A percentile compares a stretch with the other conserved stretches of the same genome.
phyloP scores from a whole-genome alignment of 2,329 filamentous ascomycete genomes.

The Cladosporium sp. region DNA sequence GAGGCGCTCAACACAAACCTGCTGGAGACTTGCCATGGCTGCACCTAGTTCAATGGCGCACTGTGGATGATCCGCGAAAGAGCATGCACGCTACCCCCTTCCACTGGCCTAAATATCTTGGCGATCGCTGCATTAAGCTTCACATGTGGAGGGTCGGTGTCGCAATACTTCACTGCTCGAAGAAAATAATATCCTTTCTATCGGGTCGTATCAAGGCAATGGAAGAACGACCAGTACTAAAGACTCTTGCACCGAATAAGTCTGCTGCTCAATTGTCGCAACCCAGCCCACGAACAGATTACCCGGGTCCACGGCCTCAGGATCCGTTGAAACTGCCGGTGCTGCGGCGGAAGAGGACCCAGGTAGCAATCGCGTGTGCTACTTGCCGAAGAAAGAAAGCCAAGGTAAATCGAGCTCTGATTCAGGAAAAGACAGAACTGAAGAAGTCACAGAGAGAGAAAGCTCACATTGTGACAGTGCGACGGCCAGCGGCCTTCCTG shows the following conservation, averaged over 20 bases:
- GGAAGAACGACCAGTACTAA: not conserved
- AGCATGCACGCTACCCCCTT: not conserved
- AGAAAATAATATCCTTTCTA: not conserved
- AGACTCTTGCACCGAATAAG: not conserved
- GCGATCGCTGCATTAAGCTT: not conserved
- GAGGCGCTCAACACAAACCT: not conserved
- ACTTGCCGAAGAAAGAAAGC: not conserved
- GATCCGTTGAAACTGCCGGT: not conserved
- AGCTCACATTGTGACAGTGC: not conserved
- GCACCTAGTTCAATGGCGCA: not conserved
- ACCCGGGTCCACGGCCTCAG: not conserved
- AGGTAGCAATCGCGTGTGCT: not conserved
- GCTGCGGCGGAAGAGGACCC: not conserved
- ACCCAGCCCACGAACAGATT: not conserved
- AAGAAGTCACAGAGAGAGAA: not conserved
- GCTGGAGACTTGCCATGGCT: not conserved
- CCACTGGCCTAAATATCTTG: not conserved
- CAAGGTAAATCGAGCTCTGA: not conserved
- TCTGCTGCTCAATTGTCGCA: not conserved
- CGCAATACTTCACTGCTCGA: not conserved
- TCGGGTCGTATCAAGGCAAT: not conserved
- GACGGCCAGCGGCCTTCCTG: not conserved
- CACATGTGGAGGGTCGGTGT: not conserved
- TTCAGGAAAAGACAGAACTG: not conserved
- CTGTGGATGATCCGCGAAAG: not conserved